Evolutionary conservation across 352 stramenopile species (phyloP), one percentile per base, ranked within the genome.

Genomic region (Ochromonadaceae sp.): DNA sequence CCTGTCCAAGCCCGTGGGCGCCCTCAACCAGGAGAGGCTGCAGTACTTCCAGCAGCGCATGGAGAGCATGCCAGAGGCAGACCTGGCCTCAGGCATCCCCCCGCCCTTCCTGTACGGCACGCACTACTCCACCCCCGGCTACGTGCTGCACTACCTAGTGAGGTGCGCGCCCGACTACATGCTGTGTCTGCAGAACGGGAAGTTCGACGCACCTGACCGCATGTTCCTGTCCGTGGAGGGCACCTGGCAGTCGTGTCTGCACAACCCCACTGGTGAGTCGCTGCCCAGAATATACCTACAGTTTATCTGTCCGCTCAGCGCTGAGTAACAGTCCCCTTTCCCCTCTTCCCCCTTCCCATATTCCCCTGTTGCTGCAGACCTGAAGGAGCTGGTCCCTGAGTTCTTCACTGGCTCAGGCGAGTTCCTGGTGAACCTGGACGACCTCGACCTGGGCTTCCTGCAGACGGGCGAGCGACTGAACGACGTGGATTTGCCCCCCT

Each of bases 401-500:
- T 91, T 90, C 66, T 92, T 83, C 59, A 73, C 73, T 28, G 61
- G 61, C 4, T 56, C 66, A 40, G 74, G 74, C 34, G 79, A 83
- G 38, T 91, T 92, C 70, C 66, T 92, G 0, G 73, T 78, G 20
- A 91, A 92, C 67, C 72, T 66, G n/a, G 72, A 79, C 47, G 75
- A 82, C 28, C 66, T 92, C 15, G 74, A 83, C 66, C 70, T 92
- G 26, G 84, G 84, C n/a, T 78, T 71, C 14, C 82, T 77, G 3
- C 80, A 88, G 72, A 78, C 67, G 41, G 81, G 82, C 49, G 69
- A 82, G 43, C 57, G 74, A 38, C 70, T 98, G 35, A 79, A 91
- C 63, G 85, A 98, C 74, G 91, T 98, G 2, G 76, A 85, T 49
- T 72, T 98, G 22, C 92, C 92, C 28, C 76, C 85, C 1, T 98